Conservation (phyloP, 192 early-diverging fungal species). For the Coemansia sp. region DNA sequence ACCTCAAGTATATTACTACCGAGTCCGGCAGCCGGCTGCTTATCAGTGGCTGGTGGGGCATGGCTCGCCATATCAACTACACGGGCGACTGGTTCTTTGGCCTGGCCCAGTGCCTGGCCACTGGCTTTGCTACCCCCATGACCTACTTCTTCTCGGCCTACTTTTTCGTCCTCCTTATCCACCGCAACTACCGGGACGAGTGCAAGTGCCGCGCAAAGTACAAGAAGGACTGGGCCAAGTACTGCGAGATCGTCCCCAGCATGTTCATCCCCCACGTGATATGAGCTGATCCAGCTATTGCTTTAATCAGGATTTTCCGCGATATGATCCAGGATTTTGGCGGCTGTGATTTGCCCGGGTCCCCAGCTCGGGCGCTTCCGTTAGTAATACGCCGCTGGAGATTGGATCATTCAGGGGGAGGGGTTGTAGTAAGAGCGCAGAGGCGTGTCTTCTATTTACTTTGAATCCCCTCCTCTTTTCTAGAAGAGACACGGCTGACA, state of each 20-base stretch:
- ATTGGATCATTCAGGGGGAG: too few relatives aligned
- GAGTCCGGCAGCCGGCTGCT: conserved; percentile 74
- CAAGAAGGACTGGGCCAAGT: conserved; percentile 86
- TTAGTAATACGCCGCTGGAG: too few relatives aligned
- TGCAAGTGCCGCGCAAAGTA: conserved; percentile 88
- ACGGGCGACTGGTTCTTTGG: conserved; percentile 92
- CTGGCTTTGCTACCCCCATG: conserved; percentile 70
- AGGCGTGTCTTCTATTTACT: too few relatives aligned
- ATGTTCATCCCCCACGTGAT: conserved; percentile 77
- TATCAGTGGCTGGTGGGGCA: conserved; percentile 91
- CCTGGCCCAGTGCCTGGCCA: conserved; percentile 83
- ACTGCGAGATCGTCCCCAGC: conserved; percentile 74
- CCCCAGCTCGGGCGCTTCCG: too few relatives aligned
- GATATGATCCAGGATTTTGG: too few relatives aligned
- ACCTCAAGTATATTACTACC: conserved; percentile 84
- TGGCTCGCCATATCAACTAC: conserved; percentile 93
- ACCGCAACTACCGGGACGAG: conserved; percentile 86
- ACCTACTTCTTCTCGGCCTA: conserved; percentile 94
- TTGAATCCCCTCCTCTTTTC: too few relatives aligned
- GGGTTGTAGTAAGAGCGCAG: too few relatives aligned
- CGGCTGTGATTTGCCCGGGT: too few relatives aligned
- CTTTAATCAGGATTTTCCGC: too few relatives aligned
- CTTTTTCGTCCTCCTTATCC: conserved; percentile 84
- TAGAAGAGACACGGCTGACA: too few relatives aligned
- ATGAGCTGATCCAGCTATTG: too few relatives aligned